Base-by-base conservation (phyloP, 164 flowering plant species). In the Stephania cephalantha region DNA sequence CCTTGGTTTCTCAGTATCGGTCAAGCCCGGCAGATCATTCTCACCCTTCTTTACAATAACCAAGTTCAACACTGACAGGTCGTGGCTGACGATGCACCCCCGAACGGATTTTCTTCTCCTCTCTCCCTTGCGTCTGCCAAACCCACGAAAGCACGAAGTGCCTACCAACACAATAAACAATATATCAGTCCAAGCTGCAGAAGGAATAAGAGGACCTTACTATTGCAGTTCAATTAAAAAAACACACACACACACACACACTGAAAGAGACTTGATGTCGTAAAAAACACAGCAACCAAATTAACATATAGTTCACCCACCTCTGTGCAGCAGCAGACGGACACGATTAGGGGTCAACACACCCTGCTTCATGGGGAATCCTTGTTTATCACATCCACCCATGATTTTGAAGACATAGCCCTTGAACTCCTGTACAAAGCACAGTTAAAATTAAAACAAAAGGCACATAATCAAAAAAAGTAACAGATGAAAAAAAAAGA, bases 21-120 rank as follows among this genome's bases (percentile, higher is more conserved):
- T 89, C 69, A 89, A 68, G 4, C 92, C 92, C 67, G 92, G 90
- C 30, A 89, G 87, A 73, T 89, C 92, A 77, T 76, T 84, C 65
- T 87, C 90, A 46, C 90, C 92, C 82, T 89, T 87, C 84, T 89
- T 89, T 78, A 87, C 92, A 76, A 89, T 89, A 30, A 89, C 90
- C 82, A 89, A 80, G 83, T 88, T 89, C 82, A 88, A 52, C 68
- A 89, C 90, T 1, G 90, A 89, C 45, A 89, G 87, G 71, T 88
- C 90, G 13, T 63, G 90, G 74, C 93, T 88, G 25, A 88, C 90
- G 76, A 89, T 89, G 81, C 93, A 88, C 48, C 92, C 90, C 72
- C 92, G 87, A 46, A 89, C 92, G 48, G 93, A 85, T 78, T 87
- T 89, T 78, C 93, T 85, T 65, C 90, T 85, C 61, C 90, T 79